Conservation (phyloP, 257 asterid genomes). For the Nyctanthes arbortristis region DNA sequence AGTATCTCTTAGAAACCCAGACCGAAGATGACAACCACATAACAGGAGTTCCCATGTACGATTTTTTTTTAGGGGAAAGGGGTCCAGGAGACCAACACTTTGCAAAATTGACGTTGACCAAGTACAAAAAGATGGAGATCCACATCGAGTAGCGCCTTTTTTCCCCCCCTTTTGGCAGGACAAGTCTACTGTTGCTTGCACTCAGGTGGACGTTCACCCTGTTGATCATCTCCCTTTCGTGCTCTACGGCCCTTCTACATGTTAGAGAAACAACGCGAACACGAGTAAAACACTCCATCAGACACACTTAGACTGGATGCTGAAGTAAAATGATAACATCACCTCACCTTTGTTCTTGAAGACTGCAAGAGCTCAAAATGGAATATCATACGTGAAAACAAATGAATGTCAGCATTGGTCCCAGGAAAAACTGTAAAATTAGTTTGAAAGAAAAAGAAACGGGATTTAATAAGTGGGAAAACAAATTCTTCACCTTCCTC, state of each 20-base stretch:
- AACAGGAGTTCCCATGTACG: neutral
- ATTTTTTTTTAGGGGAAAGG: neutral
- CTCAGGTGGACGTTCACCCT: slow-evolving; percentile 56
- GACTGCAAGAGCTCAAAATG: slow-evolving; percentile 29
- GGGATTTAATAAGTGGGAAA: neutral
- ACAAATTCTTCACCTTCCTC: slow-evolving; percentile 45
- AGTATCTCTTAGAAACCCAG: neutral
- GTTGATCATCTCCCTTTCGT: slow-evolving; percentile 40
- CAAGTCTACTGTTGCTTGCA: slow-evolving; percentile 57
- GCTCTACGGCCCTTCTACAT: slow-evolving; percentile 39
- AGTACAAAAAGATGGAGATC: neutral
- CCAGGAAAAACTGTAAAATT: neutral
- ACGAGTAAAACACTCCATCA: slow-evolving; percentile 15
- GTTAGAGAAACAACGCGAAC: slow-evolving; percentile 16
- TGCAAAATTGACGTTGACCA: neutral
- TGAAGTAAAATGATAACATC: neutral
- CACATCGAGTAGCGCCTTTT: no score
- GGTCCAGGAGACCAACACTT: neutral
- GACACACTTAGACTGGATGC: neutral
- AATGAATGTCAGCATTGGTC: slow-evolving; percentile 9
- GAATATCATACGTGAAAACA: slow-evolving; percentile 1
- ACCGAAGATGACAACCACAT: neutral
- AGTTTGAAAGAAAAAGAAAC: neutral
- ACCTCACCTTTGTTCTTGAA: slow-evolving; percentile 37
- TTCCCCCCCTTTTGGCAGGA: neutral